phyloP scores from a whole-genome alignment of 2,329 filamentous ascomycete genomes.

The Chaetoscypha palmicola region DNA sequence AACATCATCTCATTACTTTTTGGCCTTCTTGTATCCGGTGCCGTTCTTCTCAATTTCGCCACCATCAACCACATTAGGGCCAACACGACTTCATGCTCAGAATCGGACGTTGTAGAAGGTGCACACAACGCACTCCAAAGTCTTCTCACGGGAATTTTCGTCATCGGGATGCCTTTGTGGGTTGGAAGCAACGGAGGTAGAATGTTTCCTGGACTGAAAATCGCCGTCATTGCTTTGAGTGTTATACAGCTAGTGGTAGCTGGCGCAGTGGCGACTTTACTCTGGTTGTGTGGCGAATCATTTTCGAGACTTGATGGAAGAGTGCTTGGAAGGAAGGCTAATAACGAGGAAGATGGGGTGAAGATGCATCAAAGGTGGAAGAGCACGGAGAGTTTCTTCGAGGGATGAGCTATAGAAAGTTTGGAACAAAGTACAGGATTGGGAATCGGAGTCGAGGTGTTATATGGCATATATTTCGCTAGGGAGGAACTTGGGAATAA shows the following conservation, averaged over 20 bases:
- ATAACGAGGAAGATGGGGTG: neutral
- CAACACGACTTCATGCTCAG: neutral
- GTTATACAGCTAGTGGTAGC: conserved; percentile 17
- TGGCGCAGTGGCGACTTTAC: conserved; percentile 11
- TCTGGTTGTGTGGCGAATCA: conserved; percentile 15
- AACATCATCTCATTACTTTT: conserved; percentile 18
- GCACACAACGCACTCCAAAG: conserved; percentile 12
- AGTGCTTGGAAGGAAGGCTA: conserved; percentile 10
- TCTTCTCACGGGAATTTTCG: conserved; percentile 19
- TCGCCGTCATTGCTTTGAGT: conserved; percentile 14
- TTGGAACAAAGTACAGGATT: neutral
- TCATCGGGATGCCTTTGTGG: conserved; percentile 21
- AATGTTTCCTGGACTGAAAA: conserved; percentile 14
- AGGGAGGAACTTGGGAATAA: neutral
- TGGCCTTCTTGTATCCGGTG: conserved; percentile 13
- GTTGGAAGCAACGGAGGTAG: conserved; percentile 5
- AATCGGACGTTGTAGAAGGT: conserved; percentile 2
- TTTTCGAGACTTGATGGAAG: conserved; percentile 13
- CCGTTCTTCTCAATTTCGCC: conserved; percentile 6
- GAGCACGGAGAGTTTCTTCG: conserved; percentile 13
- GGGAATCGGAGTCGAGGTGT: neutral
- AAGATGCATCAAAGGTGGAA: conserved; percentile 10
- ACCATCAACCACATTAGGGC: conserved; percentile 3
- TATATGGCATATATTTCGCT: neutral
- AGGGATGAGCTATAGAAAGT: conserved; percentile 1